Evolutionary conservation across 371 early-diverging fungal genomes (phyloP).

Genomic region (Nematocida parisii): DNA sequence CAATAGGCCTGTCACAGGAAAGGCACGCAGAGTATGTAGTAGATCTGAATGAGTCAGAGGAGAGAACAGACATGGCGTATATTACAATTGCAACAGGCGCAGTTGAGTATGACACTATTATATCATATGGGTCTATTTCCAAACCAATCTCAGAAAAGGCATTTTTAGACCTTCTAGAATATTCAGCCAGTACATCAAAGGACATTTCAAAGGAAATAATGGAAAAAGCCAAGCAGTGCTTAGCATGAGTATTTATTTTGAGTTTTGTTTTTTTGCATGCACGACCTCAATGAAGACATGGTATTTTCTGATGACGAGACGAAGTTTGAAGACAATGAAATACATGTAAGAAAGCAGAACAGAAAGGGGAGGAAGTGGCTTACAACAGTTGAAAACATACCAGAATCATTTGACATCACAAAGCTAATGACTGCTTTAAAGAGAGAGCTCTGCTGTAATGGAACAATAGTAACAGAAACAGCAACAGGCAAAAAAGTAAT

Average conservation of each 20-base stretch:
- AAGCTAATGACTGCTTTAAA: constrained; percentile 84
- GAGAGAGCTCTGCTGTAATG: constrained; percentile 90
- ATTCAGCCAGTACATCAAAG: neutral
- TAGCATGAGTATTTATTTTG: neutral
- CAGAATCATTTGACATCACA: constrained; percentile 79
- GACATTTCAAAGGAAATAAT: constrained; percentile 9
- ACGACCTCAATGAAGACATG: constrained; percentile 19
- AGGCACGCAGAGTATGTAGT: constrained; percentile 2
- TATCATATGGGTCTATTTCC: constrained; percentile 18
- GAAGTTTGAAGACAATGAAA: constrained; percentile 52
- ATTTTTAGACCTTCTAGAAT: neutral
- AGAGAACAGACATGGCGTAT: neutral
- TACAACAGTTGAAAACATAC: constrained; percentile 85
- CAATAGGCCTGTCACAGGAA: neutral
- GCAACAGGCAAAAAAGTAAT: constrained; percentile 75
- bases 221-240: neutral
- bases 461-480: constrained; percentile 82
- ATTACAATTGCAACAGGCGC: constrained; percentile 18
- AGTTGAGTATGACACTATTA: neutral
- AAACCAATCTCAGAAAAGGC: neutral
- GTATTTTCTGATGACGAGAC: constrained; percentile 43
- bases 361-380: constrained; percentile 90
- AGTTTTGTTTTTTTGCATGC: constrained; percentile 41
- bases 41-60: constrained; percentile 37
- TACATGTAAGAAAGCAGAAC: constrained; percentile 78